Percentiles rank a stretch among this genome's conserved stretches.
phyloP scores from a whole-genome alignment of 805 yeast species.

The Candida berthetii region DNA sequence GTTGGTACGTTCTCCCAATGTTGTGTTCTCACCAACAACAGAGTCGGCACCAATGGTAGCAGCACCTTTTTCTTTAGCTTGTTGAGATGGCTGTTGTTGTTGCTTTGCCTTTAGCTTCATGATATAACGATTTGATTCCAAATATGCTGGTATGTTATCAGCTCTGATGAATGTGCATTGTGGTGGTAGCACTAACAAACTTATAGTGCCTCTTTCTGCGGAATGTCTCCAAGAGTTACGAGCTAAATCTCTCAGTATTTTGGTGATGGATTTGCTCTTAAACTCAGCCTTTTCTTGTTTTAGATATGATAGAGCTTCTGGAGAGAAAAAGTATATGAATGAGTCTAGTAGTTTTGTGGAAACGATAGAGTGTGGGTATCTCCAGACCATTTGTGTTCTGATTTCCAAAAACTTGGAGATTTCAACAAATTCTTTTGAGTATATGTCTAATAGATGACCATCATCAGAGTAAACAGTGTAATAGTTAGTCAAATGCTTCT shows the following conservation, averaged over 20 bases:
- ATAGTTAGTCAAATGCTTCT: constrained; percentile 61
- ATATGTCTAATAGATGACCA: constrained; percentile 59
- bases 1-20: constrained; percentile 74
- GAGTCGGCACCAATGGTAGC: constrained; percentile 90
- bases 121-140: constrained; percentile 83
- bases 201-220: constrained; percentile 49
- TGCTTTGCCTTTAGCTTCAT: constrained; percentile 57
- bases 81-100: constrained; percentile 12
- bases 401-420: constrained; percentile 65
- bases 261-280: constrained; percentile 43
- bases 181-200: constrained; percentile 64
- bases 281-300: constrained; percentile 24
- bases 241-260: constrained; percentile 79
- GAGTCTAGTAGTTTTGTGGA: constrained; percentile 74
- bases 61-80: constrained; percentile 41
- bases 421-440: constrained; percentile 63
- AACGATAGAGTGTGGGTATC: constrained; percentile 70
- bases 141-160: constrained; percentile 72
- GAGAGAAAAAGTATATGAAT: constrained; percentile 60
- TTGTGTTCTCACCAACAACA: constrained; percentile 60
- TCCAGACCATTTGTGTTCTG: constrained; percentile 88
- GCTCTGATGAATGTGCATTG: constrained; percentile 69
- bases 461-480: constrained; percentile 60
- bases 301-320: constrained; percentile 46
- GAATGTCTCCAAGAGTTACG: constrained; percentile 90